phyloP scores from a whole-genome alignment of 208 protist species.

The Trypanosoma caninum region DNA sequence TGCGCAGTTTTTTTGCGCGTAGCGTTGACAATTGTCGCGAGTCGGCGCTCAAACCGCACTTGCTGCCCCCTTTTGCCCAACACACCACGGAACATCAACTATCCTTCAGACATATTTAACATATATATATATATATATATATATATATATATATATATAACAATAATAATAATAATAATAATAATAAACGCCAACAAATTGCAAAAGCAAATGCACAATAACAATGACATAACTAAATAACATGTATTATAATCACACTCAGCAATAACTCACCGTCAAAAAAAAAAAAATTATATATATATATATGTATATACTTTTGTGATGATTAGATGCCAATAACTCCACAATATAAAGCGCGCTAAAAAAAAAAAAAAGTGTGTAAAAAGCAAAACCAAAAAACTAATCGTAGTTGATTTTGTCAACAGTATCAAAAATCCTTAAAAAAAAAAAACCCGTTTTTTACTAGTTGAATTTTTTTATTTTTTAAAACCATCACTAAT shows the following conservation, averaged over 20 bases:
- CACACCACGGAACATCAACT: conserved; percentile 20
- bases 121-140: conserved; percentile 10
- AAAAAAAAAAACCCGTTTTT: not conserved
- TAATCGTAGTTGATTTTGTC: no score
- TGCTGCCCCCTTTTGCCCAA: not conserved
- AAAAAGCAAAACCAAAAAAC: no score
- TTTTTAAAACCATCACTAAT: no score
- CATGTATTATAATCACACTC: not conserved
- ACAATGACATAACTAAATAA: conserved; percentile 2
- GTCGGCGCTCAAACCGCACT: conserved; percentile 24
- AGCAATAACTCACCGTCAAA: not conserved
- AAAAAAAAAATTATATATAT: not conserved
- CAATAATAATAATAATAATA: conserved; percentile 22
- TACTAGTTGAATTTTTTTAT: no score
- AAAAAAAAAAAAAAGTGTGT: not conserved
- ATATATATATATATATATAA: conserved; percentile 8
- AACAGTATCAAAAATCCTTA: not conserved
- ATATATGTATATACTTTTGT: not conserved
- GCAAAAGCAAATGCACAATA: not conserved
- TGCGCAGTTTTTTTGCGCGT: conserved; percentile 16
- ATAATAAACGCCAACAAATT: not conserved
- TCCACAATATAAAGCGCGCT: not conserved
- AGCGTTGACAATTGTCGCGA: conserved; percentile 23
- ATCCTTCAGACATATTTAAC: conserved; percentile 5
- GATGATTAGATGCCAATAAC: no score